Evolutionary conservation across 257 asterid species (phyloP).

Genomic region (Cynanchum wilfordii): DNA sequence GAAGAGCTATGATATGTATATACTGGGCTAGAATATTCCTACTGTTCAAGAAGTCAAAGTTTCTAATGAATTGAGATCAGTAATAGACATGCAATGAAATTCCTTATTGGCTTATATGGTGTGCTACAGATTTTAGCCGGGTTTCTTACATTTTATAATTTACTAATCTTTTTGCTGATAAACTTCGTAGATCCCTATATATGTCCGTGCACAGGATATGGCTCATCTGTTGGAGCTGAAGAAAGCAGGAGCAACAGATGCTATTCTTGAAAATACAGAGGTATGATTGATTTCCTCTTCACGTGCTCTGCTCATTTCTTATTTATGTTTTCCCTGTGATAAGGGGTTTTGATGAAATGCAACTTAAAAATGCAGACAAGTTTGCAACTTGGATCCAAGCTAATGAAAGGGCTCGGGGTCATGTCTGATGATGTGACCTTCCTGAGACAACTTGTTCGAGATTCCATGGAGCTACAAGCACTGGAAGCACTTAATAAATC

Average conservation of each 20-base stretch:
- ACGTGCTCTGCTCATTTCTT: neutral
- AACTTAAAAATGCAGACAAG: slow-evolving; percentile 59
- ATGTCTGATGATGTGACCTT: slow-evolving; percentile 93
- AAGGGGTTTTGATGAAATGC: slow-evolving; percentile 20
- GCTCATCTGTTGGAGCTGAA: slow-evolving; percentile 75
- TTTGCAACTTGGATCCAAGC: slow-evolving; percentile 95
- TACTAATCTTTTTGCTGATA: slow-evolving; percentile 9
- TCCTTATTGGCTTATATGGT: neutral
- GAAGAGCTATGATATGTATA: neutral
- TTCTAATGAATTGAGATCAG: neutral
- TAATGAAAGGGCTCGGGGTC: slow-evolving; percentile 80
- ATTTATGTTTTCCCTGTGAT: neutral
- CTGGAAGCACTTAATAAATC: slow-evolving; percentile 53
- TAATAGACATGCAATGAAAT: neutral
- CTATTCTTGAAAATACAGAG: slow-evolving; percentile 92
- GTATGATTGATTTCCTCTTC: slow-evolving; percentile 26
- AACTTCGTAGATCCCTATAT: slow-evolving; percentile 67
- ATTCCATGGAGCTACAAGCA: slow-evolving; percentile 95
- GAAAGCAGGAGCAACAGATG: slow-evolving; percentile 96
- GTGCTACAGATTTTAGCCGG: neutral
- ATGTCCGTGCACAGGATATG: slow-evolving; percentile 91
- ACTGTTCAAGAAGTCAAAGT: neutral
- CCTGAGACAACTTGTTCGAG: slow-evolving; percentile 61
- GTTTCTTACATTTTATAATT: slow-evolving; percentile 10
- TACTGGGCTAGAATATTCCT: neutral